A percentile compares a stretch with the other conserved stretches of the same genome.
Conservation (phyloP, 2,329 filamentous ascomycete species). For the Aspergillus carbonarius region DNA sequence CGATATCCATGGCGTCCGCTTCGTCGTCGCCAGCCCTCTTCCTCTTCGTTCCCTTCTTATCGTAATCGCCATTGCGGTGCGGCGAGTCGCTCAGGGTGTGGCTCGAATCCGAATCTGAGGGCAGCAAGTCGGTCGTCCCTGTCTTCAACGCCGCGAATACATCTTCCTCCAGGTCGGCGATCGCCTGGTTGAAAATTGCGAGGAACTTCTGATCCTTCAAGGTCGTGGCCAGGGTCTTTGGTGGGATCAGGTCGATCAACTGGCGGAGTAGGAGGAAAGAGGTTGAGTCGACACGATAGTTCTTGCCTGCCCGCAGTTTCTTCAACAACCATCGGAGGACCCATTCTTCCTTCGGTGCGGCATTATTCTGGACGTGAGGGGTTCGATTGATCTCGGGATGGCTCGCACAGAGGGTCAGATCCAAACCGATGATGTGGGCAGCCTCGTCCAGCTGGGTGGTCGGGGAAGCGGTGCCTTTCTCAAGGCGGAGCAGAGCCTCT, state of each 20-base stretch:
- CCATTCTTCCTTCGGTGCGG: slow-evolving; percentile 61
- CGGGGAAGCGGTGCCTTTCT: slow-evolving; percentile 43
- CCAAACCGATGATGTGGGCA: slow-evolving; percentile 43
- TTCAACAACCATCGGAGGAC: slow-evolving; percentile 65
- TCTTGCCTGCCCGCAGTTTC: slow-evolving; percentile 51
- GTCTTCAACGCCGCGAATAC: slow-evolving; percentile 28
- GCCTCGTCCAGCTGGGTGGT: slow-evolving; percentile 43
- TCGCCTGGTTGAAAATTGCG: slow-evolving; percentile 62
- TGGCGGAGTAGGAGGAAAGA: slow-evolving; percentile 60
- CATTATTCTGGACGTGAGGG: slow-evolving; percentile 21
- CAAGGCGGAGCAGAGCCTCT: slow-evolving; percentile 46
- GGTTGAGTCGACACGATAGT: slow-evolving; percentile 43
- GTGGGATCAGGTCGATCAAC: slow-evolving; percentile 67
- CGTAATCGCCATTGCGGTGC: slow-evolving; percentile 18
- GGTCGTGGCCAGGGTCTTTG: slow-evolving; percentile 68
- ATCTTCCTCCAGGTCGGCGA: slow-evolving; percentile 54
- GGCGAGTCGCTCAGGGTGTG: slow-evolving; percentile 34
- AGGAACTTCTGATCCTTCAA: slow-evolving; percentile 70
- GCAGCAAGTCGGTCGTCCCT: slow-evolving; percentile 21
- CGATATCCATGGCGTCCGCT: slow-evolving; percentile 31
- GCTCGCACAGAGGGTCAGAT: slow-evolving; percentile 35
- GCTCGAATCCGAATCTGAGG: slow-evolving; percentile 37
- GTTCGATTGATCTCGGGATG: slow-evolving; percentile 30
- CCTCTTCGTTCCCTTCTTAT: slow-evolving; percentile 37
- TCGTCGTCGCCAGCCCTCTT: slow-evolving; percentile 34